Base-by-base conservation (phyloP, 2,329 filamentous ascomycete genomes). In the Magnaporthiopsis incrustans region DNA sequence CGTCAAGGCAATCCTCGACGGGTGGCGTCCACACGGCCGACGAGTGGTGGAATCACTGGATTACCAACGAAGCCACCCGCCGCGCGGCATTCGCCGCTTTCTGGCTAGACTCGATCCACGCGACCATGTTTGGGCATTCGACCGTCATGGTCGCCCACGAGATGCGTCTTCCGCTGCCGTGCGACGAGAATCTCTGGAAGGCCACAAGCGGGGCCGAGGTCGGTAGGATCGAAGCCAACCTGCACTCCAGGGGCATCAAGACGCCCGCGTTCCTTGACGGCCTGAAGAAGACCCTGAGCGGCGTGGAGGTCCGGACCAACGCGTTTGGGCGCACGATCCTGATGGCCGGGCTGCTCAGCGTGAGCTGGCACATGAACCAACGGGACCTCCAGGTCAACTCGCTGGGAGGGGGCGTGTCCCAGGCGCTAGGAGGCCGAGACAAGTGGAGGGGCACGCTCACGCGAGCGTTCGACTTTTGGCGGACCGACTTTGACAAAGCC, bases 341-440 rank as follows among this genome's bases (percentile, higher is more conserved):
- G 62, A 98, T 98, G 92, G 90, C 94, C 1, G 95, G 95, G 0
- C 78, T 99, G 33, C 80, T 98, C 30, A 97, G 92, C 69, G 92
- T 98, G 35, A 95, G 90, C 72, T 98, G 92, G 91, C 94, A 98
- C 74, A 94, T 98, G 90, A 95, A 96, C 73, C 93, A 98, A 74
- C 86, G 94, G 71, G 95, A 98, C 73, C 83, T 97, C 18, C 94
- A 97, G 77, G 89, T 97, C 65, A 94, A 89, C 73, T 92, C 92
- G 0, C 82, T 98, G 0, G 92, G 85, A 7, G 79, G 79, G 1
- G 81, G 90, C 15, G 91, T 93, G 14, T 86, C 87, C 0, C 87
- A 89, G 69, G 88, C 91, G 0, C 83, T 97, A 1, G 94, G 94
- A 4, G 92, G 90, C 3, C 87, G 92, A 26, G 92, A 96, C 72